Base-by-base conservation (phyloP, 2,329 filamentous ascomycete species). In the Venturia aucupariae region DNA sequence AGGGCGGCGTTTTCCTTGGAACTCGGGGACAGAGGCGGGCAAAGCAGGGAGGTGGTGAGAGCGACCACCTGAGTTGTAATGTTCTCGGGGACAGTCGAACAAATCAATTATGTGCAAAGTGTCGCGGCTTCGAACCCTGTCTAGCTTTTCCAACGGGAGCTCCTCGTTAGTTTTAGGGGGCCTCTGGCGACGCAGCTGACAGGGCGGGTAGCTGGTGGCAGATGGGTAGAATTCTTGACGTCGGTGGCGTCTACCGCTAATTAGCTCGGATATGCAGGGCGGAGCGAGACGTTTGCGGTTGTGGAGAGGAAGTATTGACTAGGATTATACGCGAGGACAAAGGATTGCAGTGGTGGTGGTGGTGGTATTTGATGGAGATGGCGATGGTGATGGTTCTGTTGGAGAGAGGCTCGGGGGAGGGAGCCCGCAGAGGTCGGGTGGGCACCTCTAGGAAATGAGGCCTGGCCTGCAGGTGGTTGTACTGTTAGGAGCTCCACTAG, bases 141-240 rank as follows among this genome's bases (percentile, higher is more conserved):
- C 30, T 57, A 57, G 51, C 51, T 35, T 17, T n/a, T 57, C 51
- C 51, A 35, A 57, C 27, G 51, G 51, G 30, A 57, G 51, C n/a
- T n/a, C n/a, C n/a, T n/a, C 22, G 27, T 54, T 27, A 54, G 13
- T n/a, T n/a, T n/a, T n/a, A 22, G 27, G 51, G 27, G 51, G 51
- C 5, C 17, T 5, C 51, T 57, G 8, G 11, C 22, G 10, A 13
- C 39, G 11, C 46, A 15, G 46, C 46, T 51, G 46, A 51, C 46
- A 10, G 5, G 24, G 6, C 7, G 17, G 51, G 27, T 11, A 38
- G n/a, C n/a, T n/a, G n/a, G n/a, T n/a, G n/a, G n/a, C 35, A 38
- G 35, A 38, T 38, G 35, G 35, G 35, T 48, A 35, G 19, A 35
- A n/a, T 32, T 11, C 11, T 32, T 57, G 51, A 57, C 51, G 51